Evolutionary conservation across 106 monocot species (phyloP).

Genomic region (Allium sativum): DNA sequence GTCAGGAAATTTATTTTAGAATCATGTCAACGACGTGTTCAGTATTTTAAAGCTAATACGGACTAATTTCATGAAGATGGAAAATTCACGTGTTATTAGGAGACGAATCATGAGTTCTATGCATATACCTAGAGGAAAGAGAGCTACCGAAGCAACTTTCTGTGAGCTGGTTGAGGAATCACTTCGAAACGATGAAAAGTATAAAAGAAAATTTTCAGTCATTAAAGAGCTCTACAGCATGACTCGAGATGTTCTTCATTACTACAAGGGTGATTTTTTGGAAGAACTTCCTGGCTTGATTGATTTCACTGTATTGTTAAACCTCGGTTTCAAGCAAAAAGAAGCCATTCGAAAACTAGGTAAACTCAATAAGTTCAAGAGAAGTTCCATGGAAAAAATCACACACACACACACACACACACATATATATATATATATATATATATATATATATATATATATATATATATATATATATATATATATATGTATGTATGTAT

Average conservation of each 20-base stretch:
- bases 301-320: conserved; percentile 61
- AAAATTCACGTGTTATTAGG: conserved; percentile 28
- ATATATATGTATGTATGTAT: too few species aligned
- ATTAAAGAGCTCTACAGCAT: conserved; percentile 64
- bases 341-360: conserved; percentile 17
- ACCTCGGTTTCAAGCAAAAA: conserved; percentile 47
- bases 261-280: conserved; percentile 78
- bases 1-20: conserved; percentile 93
- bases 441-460: too few species aligned
- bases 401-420: conserved; percentile 61
- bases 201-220: conserved; percentile 40
- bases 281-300: conserved; percentile 72
- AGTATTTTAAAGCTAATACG: conserved; percentile 82
- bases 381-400: conserved; percentile 48
- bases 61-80: conserved; percentile 55
- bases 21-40: conserved; percentile 85
- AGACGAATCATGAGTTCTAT: conserved; percentile 49
- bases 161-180: conserved; percentile 72
- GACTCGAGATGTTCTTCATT: conserved; percentile 71
- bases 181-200: conserved; percentile 38
- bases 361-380: conserved; percentile 60
- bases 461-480: too few species aligned
- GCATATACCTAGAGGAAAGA: conserved; percentile 30
- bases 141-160: conserved; percentile 24
- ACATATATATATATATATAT: too few species aligned